Evolutionary conservation across 257 asterid species (phyloP), one percentile per base, ranked within the genome.

Genomic region (Oldenlandia corymbosa): DNA sequence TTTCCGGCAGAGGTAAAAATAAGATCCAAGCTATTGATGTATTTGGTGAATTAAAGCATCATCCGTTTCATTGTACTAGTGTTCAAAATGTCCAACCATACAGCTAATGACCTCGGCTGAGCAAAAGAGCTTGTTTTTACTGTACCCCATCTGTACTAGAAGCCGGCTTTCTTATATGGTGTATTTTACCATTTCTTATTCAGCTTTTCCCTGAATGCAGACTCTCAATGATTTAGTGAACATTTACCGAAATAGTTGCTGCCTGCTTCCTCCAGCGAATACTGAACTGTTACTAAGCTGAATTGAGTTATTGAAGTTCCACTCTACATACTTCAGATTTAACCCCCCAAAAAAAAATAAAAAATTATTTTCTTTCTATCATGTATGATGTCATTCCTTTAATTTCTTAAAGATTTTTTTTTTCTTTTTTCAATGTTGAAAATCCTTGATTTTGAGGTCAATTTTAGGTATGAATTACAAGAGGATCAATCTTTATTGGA

Each of bases 401-500:
- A 2, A 13, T 30, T n/a, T n/a, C 55, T 70, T 31, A 37, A 56
- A 17, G 7, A 34, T 31, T 45, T 12, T 20, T n/a, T n/a, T 34
- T 49, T 36, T 11, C 39, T 21, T 27, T 32, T n/a, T n/a, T n/a
- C n/a, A n/a, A n/a, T n/a, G n/a, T n/a, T n/a, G n/a, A n/a, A n/a
- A n/a, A n/a, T n/a, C n/a, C n/a, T n/a, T n/a, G n/a, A n/a, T n/a
- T n/a, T n/a, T n/a, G n/a, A n/a, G n/a, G n/a, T n/a, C n/a, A n/a
- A n/a, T n/a, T n/a, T n/a, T n/a, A 91, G 98, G 73, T 92, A 92
- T 41, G 98, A 92, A 69, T 81, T 73, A 31, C 98, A 92, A 76
- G 82, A 74, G 64, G 96, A 89, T 79, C 84, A 85, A 65, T 82
- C 98, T 9, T 73, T 92, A 67, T 92, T 50, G 98, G 90, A 16